Percentiles rank a stretch among this genome's conserved stretches.
Evolutionary conservation across 2,329 filamentous ascomycete species (phyloP).

Genomic region (Phaeosphaeria sp.): DNA sequence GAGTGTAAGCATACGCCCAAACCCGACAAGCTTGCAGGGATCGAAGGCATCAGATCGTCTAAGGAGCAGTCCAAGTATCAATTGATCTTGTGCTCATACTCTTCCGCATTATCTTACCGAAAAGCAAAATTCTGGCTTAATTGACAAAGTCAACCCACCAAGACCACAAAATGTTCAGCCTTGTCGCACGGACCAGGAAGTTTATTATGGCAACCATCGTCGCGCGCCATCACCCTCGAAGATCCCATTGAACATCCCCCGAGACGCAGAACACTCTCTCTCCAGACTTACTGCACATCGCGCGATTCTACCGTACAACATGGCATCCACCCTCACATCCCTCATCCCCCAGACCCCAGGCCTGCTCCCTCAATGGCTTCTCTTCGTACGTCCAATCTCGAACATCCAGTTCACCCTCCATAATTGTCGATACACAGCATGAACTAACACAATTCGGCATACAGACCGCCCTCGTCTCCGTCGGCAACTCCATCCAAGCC

Average conservation of each 20-base stretch:
- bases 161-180: background rate
- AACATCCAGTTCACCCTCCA: background rate
- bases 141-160: background rate
- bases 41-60: no score
- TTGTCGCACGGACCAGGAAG: background rate
- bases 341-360: slow-evolving; percentile 58
- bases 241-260: background rate
- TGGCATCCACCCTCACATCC: slow-evolving; percentile 43
- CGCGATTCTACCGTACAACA: slow-evolving; percentile 14
- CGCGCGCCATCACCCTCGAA: background rate
- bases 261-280: background rate
- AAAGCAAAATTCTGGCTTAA: no score
- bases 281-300: background rate
- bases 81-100: no score
- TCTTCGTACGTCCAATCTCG: slow-evolving; percentile 60
- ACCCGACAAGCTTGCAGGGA: background rate
- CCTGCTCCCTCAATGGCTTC: slow-evolving; percentile 69
- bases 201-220: background rate
- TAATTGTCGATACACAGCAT: no score
- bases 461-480: slow-evolving; percentile 81
- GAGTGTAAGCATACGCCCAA: background rate
- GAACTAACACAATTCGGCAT: background rate
- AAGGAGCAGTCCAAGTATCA: no score
- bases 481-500: slow-evolving; percentile 85
- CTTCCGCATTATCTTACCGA: no score